Conservation (phyloP, 2,329 filamentous ascomycete species). For the Microsporum audouinii region DNA sequence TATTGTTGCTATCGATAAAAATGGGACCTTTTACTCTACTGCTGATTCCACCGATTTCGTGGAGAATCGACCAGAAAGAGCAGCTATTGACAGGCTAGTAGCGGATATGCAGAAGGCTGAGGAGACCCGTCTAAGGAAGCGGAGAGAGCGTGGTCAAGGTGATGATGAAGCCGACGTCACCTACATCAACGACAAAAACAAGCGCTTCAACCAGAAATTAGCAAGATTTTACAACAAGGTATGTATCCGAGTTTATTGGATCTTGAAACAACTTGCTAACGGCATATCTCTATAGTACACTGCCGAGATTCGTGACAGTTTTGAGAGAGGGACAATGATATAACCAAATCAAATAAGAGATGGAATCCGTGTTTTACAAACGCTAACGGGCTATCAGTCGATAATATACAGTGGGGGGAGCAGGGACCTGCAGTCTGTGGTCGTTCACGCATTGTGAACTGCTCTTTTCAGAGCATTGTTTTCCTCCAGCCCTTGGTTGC, state of each 20-base stretch:
- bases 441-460: neutral
- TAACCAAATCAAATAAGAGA: constrained; percentile 33
- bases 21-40: constrained; percentile 82
- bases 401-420: constrained; percentile 8
- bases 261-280: constrained; percentile 2
- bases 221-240: constrained; percentile 89
- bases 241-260: constrained; percentile 16
- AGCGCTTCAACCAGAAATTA: constrained; percentile 98
- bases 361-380: constrained; percentile 9
- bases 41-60: constrained; percentile 70
- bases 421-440: neutral
- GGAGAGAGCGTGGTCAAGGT: constrained; percentile 64
- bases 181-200: constrained; percentile 99
- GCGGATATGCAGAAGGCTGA: constrained; percentile 79
- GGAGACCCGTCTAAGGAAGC: constrained; percentile 73
- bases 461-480: constrained; percentile 58
- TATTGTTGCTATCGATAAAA: constrained; percentile 82
- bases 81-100: constrained; percentile 77
- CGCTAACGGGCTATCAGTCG: constrained; percentile 1
- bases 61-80: constrained; percentile 76
- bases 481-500: constrained; percentile 78
- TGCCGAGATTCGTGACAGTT: constrained; percentile 89
- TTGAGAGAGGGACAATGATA: constrained; percentile 94
- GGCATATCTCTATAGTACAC: constrained; percentile 52
- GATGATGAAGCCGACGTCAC: constrained; percentile 87